Percentiles rank a stretch among this genome's conserved stretches.
phyloP scores from a whole-genome alignment of 768 basidiomycete species.

The Dictyophora rubrovolvata region DNA sequence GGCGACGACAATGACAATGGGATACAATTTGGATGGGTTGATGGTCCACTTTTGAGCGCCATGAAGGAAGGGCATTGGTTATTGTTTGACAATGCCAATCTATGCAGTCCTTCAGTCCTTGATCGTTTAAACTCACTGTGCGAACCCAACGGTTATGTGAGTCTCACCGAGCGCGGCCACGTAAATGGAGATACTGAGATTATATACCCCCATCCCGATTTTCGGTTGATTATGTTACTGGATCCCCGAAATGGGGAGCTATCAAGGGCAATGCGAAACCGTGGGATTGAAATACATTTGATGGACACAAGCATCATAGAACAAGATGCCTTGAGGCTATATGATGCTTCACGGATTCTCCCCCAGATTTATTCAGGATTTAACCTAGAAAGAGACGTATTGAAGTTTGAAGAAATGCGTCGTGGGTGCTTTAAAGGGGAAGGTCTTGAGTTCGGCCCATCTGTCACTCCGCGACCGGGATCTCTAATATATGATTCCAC shows the following conservation, averaged over 20 bases:
- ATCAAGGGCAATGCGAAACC: constrained; percentile 96
- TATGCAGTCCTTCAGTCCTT: constrained; percentile 90
- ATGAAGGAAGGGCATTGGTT: constrained; percentile 86
- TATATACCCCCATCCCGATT: constrained; percentile 75
- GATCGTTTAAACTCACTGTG: constrained; percentile 96
- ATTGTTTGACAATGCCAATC: constrained; percentile 83
- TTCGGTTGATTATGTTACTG: constrained; percentile 89
- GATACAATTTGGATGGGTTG: constrained; percentile 86
- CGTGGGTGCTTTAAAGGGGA: not conserved
- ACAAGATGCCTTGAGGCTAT: not conserved
- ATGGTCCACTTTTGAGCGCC: constrained; percentile 82
- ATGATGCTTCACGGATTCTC: not conserved
- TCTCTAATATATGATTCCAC: not conserved
- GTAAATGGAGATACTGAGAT: constrained; percentile 66
- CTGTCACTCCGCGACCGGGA: not conserved
- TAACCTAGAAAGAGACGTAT: not conserved
- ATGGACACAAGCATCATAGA: constrained; percentile 19
- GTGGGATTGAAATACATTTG: constrained; percentile 76
- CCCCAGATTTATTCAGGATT: not conserved
- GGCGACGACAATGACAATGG: constrained; percentile 22
- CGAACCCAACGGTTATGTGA: constrained; percentile 71
- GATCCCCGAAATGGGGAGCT: constrained; percentile 89
- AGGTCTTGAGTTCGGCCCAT: not conserved
- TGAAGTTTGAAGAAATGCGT: constrained; percentile 3
- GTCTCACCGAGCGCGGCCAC: constrained; percentile 84